These are phyloP conservation scores for Pyronema omphalodes DNA, from an alignment of 495 filamentous ascomycete genomes.

Conservation along the genomic window DNA sequence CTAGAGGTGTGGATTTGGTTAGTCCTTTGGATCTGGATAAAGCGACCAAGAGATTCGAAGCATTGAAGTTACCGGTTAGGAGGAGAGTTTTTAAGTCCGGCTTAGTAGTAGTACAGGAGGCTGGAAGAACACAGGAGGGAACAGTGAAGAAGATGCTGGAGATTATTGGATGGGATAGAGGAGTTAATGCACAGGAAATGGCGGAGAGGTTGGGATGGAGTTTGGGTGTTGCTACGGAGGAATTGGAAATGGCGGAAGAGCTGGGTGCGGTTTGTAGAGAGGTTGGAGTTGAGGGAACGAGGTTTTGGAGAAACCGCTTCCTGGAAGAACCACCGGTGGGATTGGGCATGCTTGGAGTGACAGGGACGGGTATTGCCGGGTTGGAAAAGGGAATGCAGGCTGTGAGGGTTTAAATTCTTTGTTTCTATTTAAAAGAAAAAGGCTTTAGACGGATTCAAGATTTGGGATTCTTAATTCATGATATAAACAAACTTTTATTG, in stretches of 20 bases:
- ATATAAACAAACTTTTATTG: too few relatives aligned
- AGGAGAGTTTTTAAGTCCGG: constrained; percentile 80
- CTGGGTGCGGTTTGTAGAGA: constrained; percentile 66
- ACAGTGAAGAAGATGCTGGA: constrained; percentile 55
- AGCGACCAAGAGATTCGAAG: constrained; percentile 74
- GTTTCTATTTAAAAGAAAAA: too few relatives aligned
- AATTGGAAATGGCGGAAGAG: constrained; percentile 92
- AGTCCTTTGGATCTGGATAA: constrained; percentile 84
- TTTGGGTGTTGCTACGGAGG: constrained; percentile 89
- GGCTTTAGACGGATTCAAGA: too few relatives aligned
- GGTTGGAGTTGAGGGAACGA: constrained; percentile 61
- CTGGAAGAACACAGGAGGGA: constrained; percentile 78
- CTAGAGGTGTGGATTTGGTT: constrained; percentile 82
- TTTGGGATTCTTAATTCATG: too few relatives aligned
- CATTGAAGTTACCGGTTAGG: constrained; percentile 68
- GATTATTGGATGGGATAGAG: constrained; percentile 63
- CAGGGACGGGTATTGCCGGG: too few relatives aligned
- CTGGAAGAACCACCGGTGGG: not conserved
- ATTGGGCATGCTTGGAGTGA: too few relatives aligned
- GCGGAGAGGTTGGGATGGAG: constrained; percentile 94
- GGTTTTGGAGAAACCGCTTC: constrained; percentile 59
- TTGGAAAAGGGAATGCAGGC: too few relatives aligned
- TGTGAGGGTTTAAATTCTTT: too few relatives aligned
- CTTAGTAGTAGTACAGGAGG: constrained; percentile 74
- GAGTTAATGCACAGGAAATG: constrained; percentile 74